Percentiles rank a stretch among this genome's conserved stretches.
Evolutionary conservation across 116 monocot species (phyloP).

Genomic region (Cymodocea nodosa): DNA sequence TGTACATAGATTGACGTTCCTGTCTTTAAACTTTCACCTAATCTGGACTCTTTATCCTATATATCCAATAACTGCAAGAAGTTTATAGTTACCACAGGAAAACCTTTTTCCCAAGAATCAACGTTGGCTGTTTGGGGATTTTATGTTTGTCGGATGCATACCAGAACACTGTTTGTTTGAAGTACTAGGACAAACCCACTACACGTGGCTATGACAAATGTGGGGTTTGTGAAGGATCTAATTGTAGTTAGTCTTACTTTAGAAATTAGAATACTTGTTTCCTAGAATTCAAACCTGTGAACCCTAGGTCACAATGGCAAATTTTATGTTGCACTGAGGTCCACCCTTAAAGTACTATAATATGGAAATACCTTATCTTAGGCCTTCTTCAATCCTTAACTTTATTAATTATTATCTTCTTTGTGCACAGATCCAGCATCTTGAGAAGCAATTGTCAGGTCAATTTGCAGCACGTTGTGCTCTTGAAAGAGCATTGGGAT

Average conservation of each 20-base stretch:
- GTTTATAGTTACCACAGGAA: no score
- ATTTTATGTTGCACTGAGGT: no score
- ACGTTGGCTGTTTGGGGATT: no score
- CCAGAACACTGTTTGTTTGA: background rate
- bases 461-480: slow-evolving; percentile 40
- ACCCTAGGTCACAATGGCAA: no score
- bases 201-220: no score
- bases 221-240: no score
- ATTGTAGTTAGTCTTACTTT: no score
- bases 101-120: no score
- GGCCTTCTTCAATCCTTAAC: background rate
- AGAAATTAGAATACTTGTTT: no score
- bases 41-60: background rate
- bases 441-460: slow-evolving; percentile 58
- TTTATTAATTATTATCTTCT: background rate
- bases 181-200: background rate
- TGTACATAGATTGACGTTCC: background rate
- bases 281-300: no score
- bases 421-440: slow-evolving; percentile 48
- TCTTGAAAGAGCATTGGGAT: slow-evolving; percentile 66
- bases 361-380: background rate
- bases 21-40: background rate
- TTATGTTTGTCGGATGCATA: background rate
- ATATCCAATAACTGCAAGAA: background rate
- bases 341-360: background rate